Evolutionary conservation across 1,139 yeast genomes (phyloP).

Genomic region (Williopsis jadinii): DNA sequence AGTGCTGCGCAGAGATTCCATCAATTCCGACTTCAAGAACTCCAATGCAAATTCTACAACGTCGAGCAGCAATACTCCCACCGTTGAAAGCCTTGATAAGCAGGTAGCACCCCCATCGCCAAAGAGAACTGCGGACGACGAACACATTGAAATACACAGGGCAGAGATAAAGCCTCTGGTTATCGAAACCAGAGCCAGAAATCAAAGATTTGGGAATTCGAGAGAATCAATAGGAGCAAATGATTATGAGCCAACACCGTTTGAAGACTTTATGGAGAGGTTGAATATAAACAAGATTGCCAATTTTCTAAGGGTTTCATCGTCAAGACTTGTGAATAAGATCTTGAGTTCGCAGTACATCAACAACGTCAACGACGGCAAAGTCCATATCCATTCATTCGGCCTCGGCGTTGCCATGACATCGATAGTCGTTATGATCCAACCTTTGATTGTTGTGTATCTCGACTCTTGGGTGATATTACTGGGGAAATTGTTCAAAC

Average conservation of each 20-base stretch:
- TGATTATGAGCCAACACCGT: background rate
- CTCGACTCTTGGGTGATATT: conserved; percentile 19
- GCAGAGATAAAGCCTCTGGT: background rate
- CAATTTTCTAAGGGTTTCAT: conserved; percentile 1
- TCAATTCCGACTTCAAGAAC: background rate
- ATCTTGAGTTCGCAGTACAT: conserved; percentile 15
- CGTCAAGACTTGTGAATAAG: conserved; percentile 1
- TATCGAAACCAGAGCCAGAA: no score
- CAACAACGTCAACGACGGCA: conserved; percentile 13
- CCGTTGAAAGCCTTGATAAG: no score
- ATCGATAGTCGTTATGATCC: conserved; percentile 10
- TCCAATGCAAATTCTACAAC: background rate
- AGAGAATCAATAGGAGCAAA: background rate
- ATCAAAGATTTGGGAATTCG: no score
- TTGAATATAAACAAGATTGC: conserved; percentile 9
- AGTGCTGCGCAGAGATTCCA: conserved; percentile 8
- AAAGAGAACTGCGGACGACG: conserved; percentile 6
- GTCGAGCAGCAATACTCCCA: no score
- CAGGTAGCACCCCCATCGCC: background rate
- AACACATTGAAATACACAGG: background rate
- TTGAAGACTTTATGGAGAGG: conserved; percentile 14
- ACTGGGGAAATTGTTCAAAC: conserved; percentile 14
- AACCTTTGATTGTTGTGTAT: conserved; percentile 18
- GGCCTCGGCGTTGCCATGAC: conserved; percentile 15
- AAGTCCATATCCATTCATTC: conserved; percentile 20